phyloP scores from a whole-genome alignment of 768 basidiomycete genomes.

The Auriscalpium vulgare region DNA sequence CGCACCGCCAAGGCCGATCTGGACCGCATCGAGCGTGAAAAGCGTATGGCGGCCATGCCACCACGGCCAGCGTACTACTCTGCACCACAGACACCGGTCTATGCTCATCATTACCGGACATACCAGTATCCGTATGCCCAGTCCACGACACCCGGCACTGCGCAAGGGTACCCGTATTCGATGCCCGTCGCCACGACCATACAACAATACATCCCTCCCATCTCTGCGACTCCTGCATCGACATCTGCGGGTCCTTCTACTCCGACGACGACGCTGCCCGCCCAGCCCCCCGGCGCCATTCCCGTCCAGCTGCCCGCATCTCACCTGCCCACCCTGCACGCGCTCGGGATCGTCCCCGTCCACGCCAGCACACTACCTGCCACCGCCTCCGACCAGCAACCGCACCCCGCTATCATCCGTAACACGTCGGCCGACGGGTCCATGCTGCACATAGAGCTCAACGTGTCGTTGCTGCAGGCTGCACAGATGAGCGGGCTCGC shows the following conservation, averaged over 20 bases:
- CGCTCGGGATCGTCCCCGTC: conserved; percentile 68
- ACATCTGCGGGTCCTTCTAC: conserved; percentile 7
- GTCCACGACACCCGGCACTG: conserved; percentile 19
- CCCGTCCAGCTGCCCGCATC: conserved; percentile 68
- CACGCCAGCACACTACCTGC: conserved; percentile 42
- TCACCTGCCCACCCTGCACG: conserved; percentile 48
- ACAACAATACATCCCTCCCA: conserved; percentile 21
- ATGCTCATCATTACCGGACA: conserved; percentile 50
- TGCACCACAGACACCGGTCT: conserved; percentile 10
- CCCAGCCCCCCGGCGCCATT: conserved; percentile 25
- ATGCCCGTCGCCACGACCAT: conserved; percentile 22
- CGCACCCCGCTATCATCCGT: conserved; percentile 69
- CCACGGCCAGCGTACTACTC: conserved; percentile 11
- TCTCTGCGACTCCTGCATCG: conserved; percentile 18
- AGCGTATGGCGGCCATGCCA: conserved; percentile 41
- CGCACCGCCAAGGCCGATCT: conserved; percentile 55
- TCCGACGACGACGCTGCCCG: conserved; percentile 24
- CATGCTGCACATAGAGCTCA: conserved; percentile 71
- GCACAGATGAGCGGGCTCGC: conserved; percentile 75
- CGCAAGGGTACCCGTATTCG: conserved; percentile 13
- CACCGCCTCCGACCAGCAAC: conserved; percentile 41
- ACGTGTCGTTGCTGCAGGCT: conserved; percentile 62
- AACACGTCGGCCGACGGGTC: conserved; percentile 65
- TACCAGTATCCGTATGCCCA: conserved; percentile 59
- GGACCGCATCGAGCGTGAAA: conserved; percentile 64